Base-by-base conservation (phyloP, 1,284 basidiomycete species). In the Sporisorium scitamineum region DNA sequence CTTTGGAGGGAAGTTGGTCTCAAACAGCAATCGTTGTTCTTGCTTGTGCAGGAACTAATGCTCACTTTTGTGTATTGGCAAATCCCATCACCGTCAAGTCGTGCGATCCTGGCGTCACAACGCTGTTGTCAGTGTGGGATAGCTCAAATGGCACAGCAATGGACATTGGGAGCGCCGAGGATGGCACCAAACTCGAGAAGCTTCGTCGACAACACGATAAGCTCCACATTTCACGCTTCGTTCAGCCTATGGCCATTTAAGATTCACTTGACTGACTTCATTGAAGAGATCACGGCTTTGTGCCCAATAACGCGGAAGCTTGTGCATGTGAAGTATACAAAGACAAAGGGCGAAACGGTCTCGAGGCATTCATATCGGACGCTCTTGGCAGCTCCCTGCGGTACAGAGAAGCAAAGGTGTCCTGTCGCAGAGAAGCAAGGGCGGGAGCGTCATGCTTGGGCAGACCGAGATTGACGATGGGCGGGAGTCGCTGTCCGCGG, bases 251-350 rank as follows among this genome's bases (percentile, higher is more conserved):
- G n/a, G n/a, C n/a, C n/a, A n/a, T n/a, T n/a, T n/a, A n/a, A n/a
- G n/a, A n/a, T n/a, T n/a, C n/a, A n/a, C n/a, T n/a, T n/a, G n/a
- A n/a, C n/a, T n/a, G n/a, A n/a, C n/a, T n/a, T 47, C 9, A 13
- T 54, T 29, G 14, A 42, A 18, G 11, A 31, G 4, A 24, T 56
- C 31, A 60, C 4, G 41, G 62, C 29, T 54, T 61, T 3, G 29
- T 41, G 41, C 51, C 42, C 7, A 63, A 29, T n/a, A 50, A 11
- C 32, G 50, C 10, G 5, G 56, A 34, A 29, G 56, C 54, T 13
- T 34, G 34, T 18, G 41, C 41, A 39, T 71, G 69, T 1, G 69
- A 71, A 16, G 69, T 66, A 18, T 71, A 71, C 27, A 71, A 37
- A 2, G 69, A 71, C 18, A 71, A 42, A 5, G 63, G 69, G 14